A percentile compares a stretch with the other conserved stretches of the same genome.
Conservation (phyloP, 2,329 filamentous ascomycete species). For the Penicillium psychrosexuale region DNA sequence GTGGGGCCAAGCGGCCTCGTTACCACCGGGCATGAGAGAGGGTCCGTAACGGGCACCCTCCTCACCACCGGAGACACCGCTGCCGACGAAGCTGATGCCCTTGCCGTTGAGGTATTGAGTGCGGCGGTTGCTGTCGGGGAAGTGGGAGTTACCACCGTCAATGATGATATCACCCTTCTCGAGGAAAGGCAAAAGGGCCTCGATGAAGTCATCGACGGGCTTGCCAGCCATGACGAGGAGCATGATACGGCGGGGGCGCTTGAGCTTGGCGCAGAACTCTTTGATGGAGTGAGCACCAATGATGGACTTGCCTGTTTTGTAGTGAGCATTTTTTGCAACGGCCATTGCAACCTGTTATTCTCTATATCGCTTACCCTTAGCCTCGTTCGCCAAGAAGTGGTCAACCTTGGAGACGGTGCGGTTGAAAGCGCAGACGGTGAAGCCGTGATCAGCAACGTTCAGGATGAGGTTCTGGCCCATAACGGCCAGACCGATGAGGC, state of each 20-base stretch:
- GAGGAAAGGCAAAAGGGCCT: slow-evolving; percentile 80
- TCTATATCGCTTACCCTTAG: slow-evolving; percentile 59
- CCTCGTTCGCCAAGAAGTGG: slow-evolving; percentile 84
- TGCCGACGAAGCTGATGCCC: slow-evolving; percentile 92
- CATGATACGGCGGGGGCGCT: slow-evolving; percentile 96
- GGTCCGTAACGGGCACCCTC: slow-evolving; percentile 97
- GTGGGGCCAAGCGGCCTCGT: slow-evolving; percentile 94
- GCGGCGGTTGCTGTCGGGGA: slow-evolving; percentile 97
- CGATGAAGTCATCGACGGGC: slow-evolving; percentile 98
- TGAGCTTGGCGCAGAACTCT: slow-evolving; percentile 95
- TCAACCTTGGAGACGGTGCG: slow-evolving; percentile 98
- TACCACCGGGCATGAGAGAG: slow-evolving; percentile 97
- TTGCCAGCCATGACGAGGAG: slow-evolving; percentile 97
- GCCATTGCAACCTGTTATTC: neutral
- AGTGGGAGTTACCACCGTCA: slow-evolving; percentile 98
- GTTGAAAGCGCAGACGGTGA: slow-evolving; percentile 98
- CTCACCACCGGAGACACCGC: slow-evolving; percentile 97
- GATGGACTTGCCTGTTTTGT: slow-evolving; percentile 74
- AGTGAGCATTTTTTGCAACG: neutral
- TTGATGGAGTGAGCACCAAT: slow-evolving; percentile 89
- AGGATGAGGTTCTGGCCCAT: slow-evolving; percentile 87
- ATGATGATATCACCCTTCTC: slow-evolving; percentile 96
- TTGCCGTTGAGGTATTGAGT: slow-evolving; percentile 82
- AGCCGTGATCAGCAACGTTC: slow-evolving; percentile 86
- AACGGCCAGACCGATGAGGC: slow-evolving; percentile 88